Evolutionary conservation across 371 early-diverging fungal species (phyloP), one percentile per base, ranked within the genome.

Genomic region (Batrachochytrium dendrobatidis): DNA sequence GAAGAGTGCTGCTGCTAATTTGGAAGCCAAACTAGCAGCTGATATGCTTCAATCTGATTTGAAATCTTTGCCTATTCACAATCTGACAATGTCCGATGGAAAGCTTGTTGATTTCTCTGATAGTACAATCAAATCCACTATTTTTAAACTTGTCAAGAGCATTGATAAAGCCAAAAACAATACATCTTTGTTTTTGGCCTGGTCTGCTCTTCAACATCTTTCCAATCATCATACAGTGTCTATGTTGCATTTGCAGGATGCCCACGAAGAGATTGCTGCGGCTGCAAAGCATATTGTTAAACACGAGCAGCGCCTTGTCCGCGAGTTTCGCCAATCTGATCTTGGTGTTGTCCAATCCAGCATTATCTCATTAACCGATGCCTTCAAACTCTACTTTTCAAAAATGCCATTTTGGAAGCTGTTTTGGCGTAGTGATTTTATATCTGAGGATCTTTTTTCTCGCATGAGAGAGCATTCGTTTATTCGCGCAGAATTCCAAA

Each of bases 401-500:
- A 39, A 59, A 30, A 59, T 67, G 28, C 57, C 59, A 18, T 44
- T 69, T 24, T 62, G 63, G 58, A 66, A 61, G 59, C 56, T 67
- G 1, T 49, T 70, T 32, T 63, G 68, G 59, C 29, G 65, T 20
- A 34, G 59, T 22, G 70, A 70, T n/a, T 49, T 53, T 53, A 50
- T 73, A 2, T 51, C 60, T 1, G 56, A 51, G 26, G 70, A 70
- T 50, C 45, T 70, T 49, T 43, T 63, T 43, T 35, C 35, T 15
- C 48, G 49, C 18, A 64, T 73, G 64, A 32, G 61, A 24, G 59
- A 52, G 26, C 49, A 70, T 51, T 57, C 63, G 1, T 49, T 73
- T 26, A 15, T 58, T 43, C 50, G 63, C 31, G 66, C 70, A 8
- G 74, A 73, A 53, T 70, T 62, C 49, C 64, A 60, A 66, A 73